Evolutionary conservation across 306 rosid genomes (phyloP).

Genomic region (Pterocarpus santalinus): DNA sequence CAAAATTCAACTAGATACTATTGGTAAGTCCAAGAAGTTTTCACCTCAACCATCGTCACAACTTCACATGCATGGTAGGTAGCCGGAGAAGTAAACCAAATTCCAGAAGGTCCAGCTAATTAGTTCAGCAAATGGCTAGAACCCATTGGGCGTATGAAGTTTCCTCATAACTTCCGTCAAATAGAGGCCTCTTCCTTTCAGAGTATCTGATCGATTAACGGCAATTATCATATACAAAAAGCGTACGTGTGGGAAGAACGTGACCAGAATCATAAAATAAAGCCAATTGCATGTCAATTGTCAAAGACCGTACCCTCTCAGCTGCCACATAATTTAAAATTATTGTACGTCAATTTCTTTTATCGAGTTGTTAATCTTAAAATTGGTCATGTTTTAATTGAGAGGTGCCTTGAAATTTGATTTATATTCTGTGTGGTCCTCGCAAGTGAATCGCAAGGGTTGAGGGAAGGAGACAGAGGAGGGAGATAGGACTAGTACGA

Average conservation of each 20-base stretch:
- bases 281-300: conserved; percentile 44
- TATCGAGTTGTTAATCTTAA: not conserved
- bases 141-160: conserved; percentile 51
- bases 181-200: conserved; percentile 37
- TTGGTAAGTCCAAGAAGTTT: not conserved
- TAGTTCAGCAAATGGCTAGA: conserved; percentile 19
- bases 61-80: conserved; percentile 32
- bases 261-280: conserved; percentile 54
- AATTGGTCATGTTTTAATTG: conserved; percentile 1
- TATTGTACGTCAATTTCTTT: conserved; percentile 1
- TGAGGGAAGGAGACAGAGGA: conserved; percentile 37
- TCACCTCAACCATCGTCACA: not conserved
- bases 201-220: conserved; percentile 44
- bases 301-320: conserved; percentile 56
- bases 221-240: conserved; percentile 23
- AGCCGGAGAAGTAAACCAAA: conserved; percentile 26
- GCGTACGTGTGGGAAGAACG: conserved; percentile 51
- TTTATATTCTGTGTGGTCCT: conserved; percentile 45
- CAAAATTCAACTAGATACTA: not conserved
- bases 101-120: conserved; percentile 49
- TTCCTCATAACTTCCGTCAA: conserved; percentile 63
- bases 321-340: conserved; percentile 51
- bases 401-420: conserved; percentile 50
- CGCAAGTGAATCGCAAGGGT: conserved; percentile 38
- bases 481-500: conserved; percentile 54